phyloP scores from a whole-genome alignment of 192 early-diverging fungal genomes.

The Helicostylum pulchrum region DNA sequence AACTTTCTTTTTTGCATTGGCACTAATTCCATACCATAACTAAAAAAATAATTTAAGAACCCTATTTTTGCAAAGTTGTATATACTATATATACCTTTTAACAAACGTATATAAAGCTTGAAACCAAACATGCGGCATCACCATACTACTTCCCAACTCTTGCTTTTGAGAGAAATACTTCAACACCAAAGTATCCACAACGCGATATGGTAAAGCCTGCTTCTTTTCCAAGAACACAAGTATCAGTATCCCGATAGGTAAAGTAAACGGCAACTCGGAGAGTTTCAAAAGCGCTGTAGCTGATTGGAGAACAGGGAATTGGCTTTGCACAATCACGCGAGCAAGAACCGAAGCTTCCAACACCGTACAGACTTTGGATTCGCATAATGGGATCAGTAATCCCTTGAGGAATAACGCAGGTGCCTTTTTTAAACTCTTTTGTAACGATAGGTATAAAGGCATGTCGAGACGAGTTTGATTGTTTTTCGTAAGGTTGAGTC shows the following conservation, averaged over 20 bases:
- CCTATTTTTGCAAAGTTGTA: too few relatives aligned
- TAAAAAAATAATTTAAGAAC: too few relatives aligned
- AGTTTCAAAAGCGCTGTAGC: background rate
- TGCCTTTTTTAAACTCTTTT: background rate
- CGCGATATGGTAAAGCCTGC: slow-evolving; percentile 1
- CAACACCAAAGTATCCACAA: background rate
- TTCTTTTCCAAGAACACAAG: slow-evolving; percentile 10
- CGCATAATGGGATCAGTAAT: slow-evolving; percentile 7
- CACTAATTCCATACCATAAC: slow-evolving; percentile 2
- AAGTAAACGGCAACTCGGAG: background rate
- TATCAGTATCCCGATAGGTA: slow-evolving; percentile 7
- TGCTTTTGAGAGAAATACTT: background rate
- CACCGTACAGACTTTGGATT: background rate
- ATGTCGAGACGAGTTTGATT: background rate
- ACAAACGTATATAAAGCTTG: slow-evolving; percentile 8
- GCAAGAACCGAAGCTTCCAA: slow-evolving; percentile 2
- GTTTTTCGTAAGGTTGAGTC: background rate
- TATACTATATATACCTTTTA: background rate
- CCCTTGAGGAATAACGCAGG: slow-evolving; percentile 3
- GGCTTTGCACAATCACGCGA: background rate
- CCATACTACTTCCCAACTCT: too few relatives aligned
- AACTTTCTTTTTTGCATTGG: background rate
- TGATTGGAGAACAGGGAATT: background rate
- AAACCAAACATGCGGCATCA: slow-evolving; percentile 10
- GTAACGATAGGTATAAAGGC: background rate